Evolutionary conservation across 306 rosid species (phyloP), one percentile per base, ranked within the genome.

Genomic region (Quercus agrifolia): DNA sequence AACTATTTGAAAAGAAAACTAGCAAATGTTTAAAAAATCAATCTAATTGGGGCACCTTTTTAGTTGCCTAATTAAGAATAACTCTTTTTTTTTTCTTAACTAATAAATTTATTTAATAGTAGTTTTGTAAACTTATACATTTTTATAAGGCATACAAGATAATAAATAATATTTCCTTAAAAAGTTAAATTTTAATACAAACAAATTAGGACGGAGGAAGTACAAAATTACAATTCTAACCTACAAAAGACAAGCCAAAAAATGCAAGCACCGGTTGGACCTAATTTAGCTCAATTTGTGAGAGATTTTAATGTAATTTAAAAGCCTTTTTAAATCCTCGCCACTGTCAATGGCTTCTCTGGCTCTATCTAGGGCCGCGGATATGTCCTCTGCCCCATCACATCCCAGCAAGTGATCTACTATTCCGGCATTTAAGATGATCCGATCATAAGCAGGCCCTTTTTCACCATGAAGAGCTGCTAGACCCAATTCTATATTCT

Each of bases 281-380:
- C 75, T 66, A 80, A 56, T 76, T 87, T 77, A 83, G 38, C 75
- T 75, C 73, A 92, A 75, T 82, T 84, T 80, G 73, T 90, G 87
- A 57, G 99, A 91, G 66, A 86, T 79, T 85, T 86, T 95, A 57
- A 95, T 93, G 85, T 95, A 95, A 64, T 88, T 91, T 35, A 93
- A 67, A 58, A 95, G 87, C 78, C 90, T 90, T 83, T 89, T 89
- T 17, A 95, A 88, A 81, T 96, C 99, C 74, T 88, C 79, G 76
- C 99, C 97, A 83, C 94, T 92, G 86, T 95, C 97, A 77, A 95
- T 92, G 78, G 92, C 96, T 81, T 92, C 99, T 83, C 98, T 87
- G 30, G 97, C 98, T 86, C 98, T 90, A 81, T 90, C 98, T 55
- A 95, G 80, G 52, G 99, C 92, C 0, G 69, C 78, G 6, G 86